Conservation (phyloP, 805 yeast genomes). For the Grigorovia jiainica region DNA sequence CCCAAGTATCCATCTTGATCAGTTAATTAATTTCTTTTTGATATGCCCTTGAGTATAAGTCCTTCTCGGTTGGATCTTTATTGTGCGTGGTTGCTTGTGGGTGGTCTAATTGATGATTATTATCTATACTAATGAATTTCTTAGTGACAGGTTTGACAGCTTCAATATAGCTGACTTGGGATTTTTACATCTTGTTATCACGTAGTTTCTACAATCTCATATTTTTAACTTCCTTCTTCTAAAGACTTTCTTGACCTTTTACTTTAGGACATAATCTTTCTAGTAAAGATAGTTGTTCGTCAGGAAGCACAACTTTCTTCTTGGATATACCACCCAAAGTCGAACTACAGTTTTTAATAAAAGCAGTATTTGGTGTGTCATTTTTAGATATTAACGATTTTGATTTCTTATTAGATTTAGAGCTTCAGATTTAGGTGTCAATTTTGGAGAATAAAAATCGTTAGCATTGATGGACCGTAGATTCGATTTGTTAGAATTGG, state of each 20-base stretch:
- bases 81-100: background rate
- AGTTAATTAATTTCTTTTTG: constrained; percentile 7
- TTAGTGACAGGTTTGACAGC: background rate
- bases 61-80: background rate
- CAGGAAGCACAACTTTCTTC: background rate
- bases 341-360: no score
- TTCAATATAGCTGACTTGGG: background rate
- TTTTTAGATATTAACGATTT: no score
- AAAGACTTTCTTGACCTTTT: background rate
- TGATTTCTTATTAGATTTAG: no score
- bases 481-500: no score
- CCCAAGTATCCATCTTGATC: constrained; percentile 1
- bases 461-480: no score
- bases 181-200: background rate
- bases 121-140: background rate
- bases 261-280: background rate
- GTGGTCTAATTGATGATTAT: background rate
- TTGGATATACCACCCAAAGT: background rate
- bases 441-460: no score
- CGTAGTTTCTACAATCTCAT: background rate
- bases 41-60: constrained; percentile 5
- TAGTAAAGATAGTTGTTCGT: background rate
- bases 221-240: background rate
- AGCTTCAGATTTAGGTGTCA: no score
- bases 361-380: no score